A percentile compares a stretch with the other conserved stretches of the same genome.
Evolutionary conservation across 1,284 basidiomycete species (phyloP).

Genomic region (Cryptococcus sp.): DNA sequence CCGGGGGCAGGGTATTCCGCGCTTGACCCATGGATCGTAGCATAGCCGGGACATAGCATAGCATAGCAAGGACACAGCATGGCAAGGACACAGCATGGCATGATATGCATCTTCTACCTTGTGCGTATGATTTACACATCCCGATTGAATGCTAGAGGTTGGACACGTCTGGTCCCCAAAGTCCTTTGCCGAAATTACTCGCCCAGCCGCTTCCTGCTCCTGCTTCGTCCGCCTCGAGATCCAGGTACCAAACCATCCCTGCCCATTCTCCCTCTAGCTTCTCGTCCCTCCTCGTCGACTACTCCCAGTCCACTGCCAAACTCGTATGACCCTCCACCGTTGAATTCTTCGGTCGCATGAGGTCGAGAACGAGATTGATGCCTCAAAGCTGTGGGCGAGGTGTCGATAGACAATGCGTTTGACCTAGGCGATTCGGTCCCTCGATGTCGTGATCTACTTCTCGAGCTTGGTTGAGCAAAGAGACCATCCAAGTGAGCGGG

Average conservation of each 20-base stretch:
- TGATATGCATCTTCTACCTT: too few relatives aligned
- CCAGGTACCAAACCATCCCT: background rate
- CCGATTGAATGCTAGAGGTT: too few relatives aligned
- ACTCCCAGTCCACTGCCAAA: constrained; percentile 3
- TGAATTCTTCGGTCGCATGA: background rate
- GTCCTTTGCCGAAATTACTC: too few relatives aligned
- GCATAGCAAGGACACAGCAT: too few relatives aligned
- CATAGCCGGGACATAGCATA: too few relatives aligned
- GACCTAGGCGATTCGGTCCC: background rate
- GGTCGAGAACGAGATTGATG: background rate
- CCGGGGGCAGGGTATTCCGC: constrained; percentile 15
- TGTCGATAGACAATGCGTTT: background rate
- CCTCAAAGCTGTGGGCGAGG: background rate
- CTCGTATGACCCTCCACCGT: background rate
- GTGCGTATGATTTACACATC: too few relatives aligned
- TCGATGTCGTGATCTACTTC: constrained; percentile 2
- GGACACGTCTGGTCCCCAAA: too few relatives aligned
- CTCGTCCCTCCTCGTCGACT: constrained; percentile 6
- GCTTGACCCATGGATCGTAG: too few relatives aligned
- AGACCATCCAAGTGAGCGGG: background rate
- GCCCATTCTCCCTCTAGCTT: constrained; percentile 1
- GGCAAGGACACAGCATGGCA: too few relatives aligned
- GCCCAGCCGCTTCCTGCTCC: constrained; percentile 1
- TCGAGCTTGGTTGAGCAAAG: background rate
- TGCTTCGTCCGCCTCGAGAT: background rate